Evolutionary conservation across 208 protist species (phyloP).

Genomic region (Strigomonas culicis): DNA sequence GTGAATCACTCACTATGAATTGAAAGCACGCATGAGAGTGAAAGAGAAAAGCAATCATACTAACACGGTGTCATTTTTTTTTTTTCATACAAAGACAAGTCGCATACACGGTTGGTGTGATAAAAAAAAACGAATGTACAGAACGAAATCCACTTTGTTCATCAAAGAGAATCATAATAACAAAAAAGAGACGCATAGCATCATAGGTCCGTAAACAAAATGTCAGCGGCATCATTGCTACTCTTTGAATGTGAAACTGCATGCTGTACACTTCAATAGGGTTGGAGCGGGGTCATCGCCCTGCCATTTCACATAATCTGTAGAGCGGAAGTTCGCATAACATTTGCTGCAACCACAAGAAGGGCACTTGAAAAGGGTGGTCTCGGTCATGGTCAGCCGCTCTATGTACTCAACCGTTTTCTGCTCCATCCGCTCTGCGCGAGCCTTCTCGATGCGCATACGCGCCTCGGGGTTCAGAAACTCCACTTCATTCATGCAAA

Average conservation of each 20-base stretch:
- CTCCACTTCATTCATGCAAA: conserved; percentile 32
- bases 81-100: no score
- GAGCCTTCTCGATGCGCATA: conserved; percentile 23
- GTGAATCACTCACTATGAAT: no score
- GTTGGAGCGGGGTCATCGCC: conserved; percentile 56
- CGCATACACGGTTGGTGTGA: no score
- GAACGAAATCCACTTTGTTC: no score
- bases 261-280: conserved; percentile 47
- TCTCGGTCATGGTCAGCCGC: conserved; percentile 30
- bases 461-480: conserved; percentile 40
- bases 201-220: not conserved
- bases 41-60: no score
- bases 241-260: conserved; percentile 29
- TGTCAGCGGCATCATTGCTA: not conserved
- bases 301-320: conserved; percentile 69
- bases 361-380: conserved; percentile 48
- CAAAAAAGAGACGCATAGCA: not conserved
- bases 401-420: conserved; percentile 42
- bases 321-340: conserved; percentile 46
- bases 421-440: conserved; percentile 35
- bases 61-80: not conserved
- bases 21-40: not conserved
- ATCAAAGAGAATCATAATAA: no score
- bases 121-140: no score
- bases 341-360: conserved; percentile 42